phyloP scores from a whole-genome alignment of 768 basidiomycete genomes.

The Rhizopogon salebrosus region DNA sequence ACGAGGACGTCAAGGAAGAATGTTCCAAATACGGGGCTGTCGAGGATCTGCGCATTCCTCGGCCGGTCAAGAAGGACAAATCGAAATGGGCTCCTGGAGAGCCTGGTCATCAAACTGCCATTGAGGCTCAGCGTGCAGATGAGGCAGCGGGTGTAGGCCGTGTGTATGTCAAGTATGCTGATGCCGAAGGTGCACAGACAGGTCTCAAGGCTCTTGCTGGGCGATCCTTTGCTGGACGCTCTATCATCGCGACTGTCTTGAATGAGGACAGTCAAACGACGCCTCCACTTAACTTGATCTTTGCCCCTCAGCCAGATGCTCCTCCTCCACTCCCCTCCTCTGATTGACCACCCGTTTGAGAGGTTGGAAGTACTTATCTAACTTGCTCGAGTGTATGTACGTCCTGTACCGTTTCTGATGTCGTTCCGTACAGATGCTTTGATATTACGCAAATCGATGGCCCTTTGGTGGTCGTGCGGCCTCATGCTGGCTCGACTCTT shows the following conservation, averaged over 20 bases:
- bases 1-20: slow-evolving; percentile 93
- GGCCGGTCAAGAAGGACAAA: slow-evolving; percentile 84
- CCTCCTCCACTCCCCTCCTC: slow-evolving; percentile 67
- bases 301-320: slow-evolving; percentile 78
- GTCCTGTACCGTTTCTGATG: neutral
- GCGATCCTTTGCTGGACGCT: slow-evolving; percentile 78
- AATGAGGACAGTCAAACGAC: slow-evolving; percentile 83
- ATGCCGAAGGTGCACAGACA: slow-evolving; percentile 53
- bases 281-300: slow-evolving; percentile 76
- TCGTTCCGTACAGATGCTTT: neutral
- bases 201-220: slow-evolving; percentile 90
- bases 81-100: slow-evolving; percentile 69
- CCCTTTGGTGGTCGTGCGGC: neutral
- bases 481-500: slow-evolving; percentile 6
- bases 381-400: slow-evolving; percentile 17
- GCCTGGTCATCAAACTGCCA: slow-evolving; percentile 49
- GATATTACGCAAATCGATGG: neutral
- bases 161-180: slow-evolving; percentile 86
- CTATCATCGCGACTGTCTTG: slow-evolving; percentile 81
- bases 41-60: slow-evolving; percentile 82
- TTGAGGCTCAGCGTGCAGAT: slow-evolving; percentile 69
- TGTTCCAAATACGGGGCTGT: slow-evolving; percentile 76
- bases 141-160: slow-evolving; percentile 92
- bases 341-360: slow-evolving; percentile 10
- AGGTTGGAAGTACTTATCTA: slow-evolving; percentile 12